Evolutionary conservation across 805 yeast genomes (phyloP), one percentile per base, ranked within the genome.

Genomic region (Lipomyces oligophaga): DNA sequence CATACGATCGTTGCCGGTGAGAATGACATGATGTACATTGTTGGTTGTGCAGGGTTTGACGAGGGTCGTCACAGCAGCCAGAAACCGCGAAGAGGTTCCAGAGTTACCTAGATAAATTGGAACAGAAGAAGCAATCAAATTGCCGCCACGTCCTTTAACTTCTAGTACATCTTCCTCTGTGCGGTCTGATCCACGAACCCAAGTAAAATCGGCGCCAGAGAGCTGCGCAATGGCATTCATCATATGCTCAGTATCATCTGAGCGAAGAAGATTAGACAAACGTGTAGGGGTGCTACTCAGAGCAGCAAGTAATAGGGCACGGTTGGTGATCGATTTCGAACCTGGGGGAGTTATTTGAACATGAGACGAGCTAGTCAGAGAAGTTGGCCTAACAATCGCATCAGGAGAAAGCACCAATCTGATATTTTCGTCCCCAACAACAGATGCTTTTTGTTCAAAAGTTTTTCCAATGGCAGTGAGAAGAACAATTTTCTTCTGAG

Each of bases 211-310:
- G 0, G 97, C 97, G 47, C 95, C 97, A 38, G 82, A 75, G 53
- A 93, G 74, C 32, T 77, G 75, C 20, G 81, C 65, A 47, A 93
- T 84, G 5, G 98, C 98, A 34, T 80, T 78, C 57, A 93, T 73
- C 98, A 93, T 93, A 60, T 85, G 89, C 52, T 84, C 87, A 8
- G 97, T 93, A 63, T 93, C 98, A 62, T 90, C 98, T 2, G 97
- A 90, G 63, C 93, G 97, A 43, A 93, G 75, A 60, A 93, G 71
- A 67, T 93, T 93, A 54, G 80, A 81, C 57, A 93, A 79, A 58
- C 77, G 78, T 62, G 95, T 88, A 21, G 81, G 76, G 35, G 97
- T 97, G 43, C 75, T 68, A 50, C 96, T 95, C 51, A 93, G 75
- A 18, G 97, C 95, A 36, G 98, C 97, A 55, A 93, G 72, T 13